phyloP scores from a whole-genome alignment of 805 yeast species.

The Wickerhamiella qilinensis region DNA sequence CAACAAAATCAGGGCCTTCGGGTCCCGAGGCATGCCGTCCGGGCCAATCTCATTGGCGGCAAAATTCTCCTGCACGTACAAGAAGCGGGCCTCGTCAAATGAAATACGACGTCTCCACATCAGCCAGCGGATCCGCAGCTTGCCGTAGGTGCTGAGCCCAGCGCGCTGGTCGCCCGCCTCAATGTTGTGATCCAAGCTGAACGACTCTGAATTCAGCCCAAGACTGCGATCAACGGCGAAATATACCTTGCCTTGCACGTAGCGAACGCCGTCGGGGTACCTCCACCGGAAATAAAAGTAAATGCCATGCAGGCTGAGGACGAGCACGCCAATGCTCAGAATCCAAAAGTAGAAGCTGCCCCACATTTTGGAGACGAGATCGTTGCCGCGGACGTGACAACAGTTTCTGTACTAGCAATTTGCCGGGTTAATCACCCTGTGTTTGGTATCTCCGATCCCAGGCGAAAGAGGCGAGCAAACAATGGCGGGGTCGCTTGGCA shows the following conservation, averaged over 20 bases:
- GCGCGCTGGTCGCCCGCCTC: conserved; percentile 35
- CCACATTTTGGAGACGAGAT: background rate
- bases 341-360: background rate
- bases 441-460: too few relatives aligned
- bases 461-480: too few relatives aligned
- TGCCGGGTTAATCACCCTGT: too few relatives aligned
- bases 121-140: conserved; percentile 31
- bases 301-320: background rate
- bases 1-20: conserved; percentile 32
- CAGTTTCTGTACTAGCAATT: too few relatives aligned
- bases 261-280: background rate
- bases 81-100: conserved; percentile 56
- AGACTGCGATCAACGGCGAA: conserved; percentile 9
- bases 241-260: conserved; percentile 2
- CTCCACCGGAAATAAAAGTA: background rate
- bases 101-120: conserved; percentile 36
- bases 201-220: conserved; percentile 44
- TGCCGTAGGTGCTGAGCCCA: conserved; percentile 46
- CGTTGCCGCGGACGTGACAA: too few relatives aligned
- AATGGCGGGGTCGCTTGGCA: too few relatives aligned
- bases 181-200: conserved; percentile 36
- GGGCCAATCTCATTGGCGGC: conserved; percentile 38
- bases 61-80: conserved; percentile 32
- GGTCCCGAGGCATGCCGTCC: conserved; percentile 55
- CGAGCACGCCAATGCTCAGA: background rate